Conservation (phyloP, 331 rosid genomes). For the Pyrus hybrid region DNA sequence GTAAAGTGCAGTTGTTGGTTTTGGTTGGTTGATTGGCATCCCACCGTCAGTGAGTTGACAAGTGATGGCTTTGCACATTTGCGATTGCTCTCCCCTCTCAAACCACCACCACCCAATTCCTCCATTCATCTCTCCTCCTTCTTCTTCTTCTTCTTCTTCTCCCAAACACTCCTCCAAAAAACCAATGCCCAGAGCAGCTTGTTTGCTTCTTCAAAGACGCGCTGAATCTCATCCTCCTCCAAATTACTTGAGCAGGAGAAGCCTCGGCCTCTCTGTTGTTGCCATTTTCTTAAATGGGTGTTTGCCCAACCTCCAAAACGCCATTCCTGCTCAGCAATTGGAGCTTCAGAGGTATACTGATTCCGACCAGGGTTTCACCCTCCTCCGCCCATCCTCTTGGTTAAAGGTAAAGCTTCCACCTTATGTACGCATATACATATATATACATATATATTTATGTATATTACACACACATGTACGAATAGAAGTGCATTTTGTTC, state of each 20-base stretch:
- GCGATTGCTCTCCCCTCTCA: slow-evolving; percentile 8
- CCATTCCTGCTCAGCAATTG: slow-evolving; percentile 44
- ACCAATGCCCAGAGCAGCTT: slow-evolving; percentile 9
- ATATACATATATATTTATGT: neutral
- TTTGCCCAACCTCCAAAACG: slow-evolving; percentile 20
- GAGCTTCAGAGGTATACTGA: slow-evolving; percentile 75
- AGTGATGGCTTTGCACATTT: slow-evolving; percentile 26
- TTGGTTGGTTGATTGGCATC: neutral
- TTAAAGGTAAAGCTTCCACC: slow-evolving; percentile 35
- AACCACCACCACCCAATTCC: slow-evolving; percentile 3
- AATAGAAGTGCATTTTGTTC: neutral
- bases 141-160: too few relatives aligned
- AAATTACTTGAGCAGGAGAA: slow-evolving; percentile 34
- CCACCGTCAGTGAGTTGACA: neutral
- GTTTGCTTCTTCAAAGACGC: slow-evolving; percentile 10
- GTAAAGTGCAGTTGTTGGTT: too few relatives aligned
- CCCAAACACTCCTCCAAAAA: neutral
- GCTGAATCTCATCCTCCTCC: slow-evolving; percentile 11
- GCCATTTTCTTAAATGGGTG: slow-evolving; percentile 29
- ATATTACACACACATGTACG: neutral
- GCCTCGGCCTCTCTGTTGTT: slow-evolving; percentile 32
- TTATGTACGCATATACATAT: neutral
- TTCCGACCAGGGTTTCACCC: slow-evolving; percentile 77
- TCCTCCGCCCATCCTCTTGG: slow-evolving; percentile 84
- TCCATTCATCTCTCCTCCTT: slow-evolving; percentile 2